These are phyloP conservation scores for Colletotrichum phormii DNA, from an alignment of 2,329 filamentous ascomycete species.

Conservation along the genomic window DNA sequence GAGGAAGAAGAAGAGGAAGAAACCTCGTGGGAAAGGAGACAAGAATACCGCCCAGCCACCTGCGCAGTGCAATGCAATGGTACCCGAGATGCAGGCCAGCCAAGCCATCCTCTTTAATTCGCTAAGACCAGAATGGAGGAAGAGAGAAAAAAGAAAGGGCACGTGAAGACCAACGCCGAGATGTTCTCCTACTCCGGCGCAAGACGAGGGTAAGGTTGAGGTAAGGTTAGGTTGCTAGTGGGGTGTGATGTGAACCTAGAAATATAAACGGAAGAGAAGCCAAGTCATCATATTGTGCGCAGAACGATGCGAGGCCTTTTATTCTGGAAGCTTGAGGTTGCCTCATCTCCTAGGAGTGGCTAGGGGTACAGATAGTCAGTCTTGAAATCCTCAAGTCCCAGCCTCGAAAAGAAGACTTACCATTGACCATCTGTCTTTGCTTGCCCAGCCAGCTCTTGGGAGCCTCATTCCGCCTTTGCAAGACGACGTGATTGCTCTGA, in stretches of 20 bases:
- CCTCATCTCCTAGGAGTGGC: conserved; percentile 40
- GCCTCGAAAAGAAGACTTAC: conserved; percentile 46
- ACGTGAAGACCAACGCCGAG: neutral
- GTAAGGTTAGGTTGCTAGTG: neutral
- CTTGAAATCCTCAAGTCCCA: neutral
- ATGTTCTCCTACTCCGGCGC: neutral
- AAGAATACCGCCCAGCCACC: conserved; percentile 6
- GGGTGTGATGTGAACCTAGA: neutral
- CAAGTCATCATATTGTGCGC: neutral
- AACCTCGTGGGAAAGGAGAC: conserved; percentile 1
- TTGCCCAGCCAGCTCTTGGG: conserved; percentile 88
- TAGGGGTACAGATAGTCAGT: conserved; percentile 15
- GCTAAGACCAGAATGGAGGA: neutral
- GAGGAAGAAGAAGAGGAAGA: neutral
- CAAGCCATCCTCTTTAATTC: conserved; percentile 3
- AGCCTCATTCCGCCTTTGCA: conserved; percentile 79
- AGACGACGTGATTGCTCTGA: conserved; percentile 84
- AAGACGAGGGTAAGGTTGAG: neutral
- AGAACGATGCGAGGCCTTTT: neutral
- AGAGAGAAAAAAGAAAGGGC: neutral
- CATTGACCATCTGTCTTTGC: conserved; percentile 79
- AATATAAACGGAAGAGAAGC: neutral
- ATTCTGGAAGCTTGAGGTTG: neutral
- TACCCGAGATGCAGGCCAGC: conserved; percentile 31
- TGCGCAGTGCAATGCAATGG: conserved; percentile 30